Evolutionary conservation across 2,329 filamentous ascomycete genomes (phyloP).

Genomic region (Sporothrix euskadiensis): DNA sequence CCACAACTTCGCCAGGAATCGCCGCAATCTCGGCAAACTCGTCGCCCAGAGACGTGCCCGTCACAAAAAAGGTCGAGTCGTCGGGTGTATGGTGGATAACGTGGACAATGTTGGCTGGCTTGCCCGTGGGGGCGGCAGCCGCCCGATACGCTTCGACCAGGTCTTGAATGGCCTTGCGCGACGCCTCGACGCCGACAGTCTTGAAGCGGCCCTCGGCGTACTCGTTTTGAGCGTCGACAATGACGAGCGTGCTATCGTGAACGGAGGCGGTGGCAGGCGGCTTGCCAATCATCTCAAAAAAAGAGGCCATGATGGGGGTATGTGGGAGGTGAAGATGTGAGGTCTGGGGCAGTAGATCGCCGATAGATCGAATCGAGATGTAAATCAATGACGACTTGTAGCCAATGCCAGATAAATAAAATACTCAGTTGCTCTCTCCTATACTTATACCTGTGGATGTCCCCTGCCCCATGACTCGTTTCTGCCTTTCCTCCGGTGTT

Average conservation of each 20-base stretch:
- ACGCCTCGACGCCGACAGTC: slow-evolving; percentile 54
- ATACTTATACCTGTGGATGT: neutral
- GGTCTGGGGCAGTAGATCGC: neutral
- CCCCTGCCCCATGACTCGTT: neutral
- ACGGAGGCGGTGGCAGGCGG: slow-evolving; percentile 57
- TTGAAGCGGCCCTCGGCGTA: slow-evolving; percentile 61
- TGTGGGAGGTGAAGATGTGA: neutral
- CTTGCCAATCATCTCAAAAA: slow-evolving; percentile 56
- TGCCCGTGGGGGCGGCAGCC: slow-evolving; percentile 39
- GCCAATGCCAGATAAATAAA: neutral
- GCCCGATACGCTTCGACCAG: slow-evolving; percentile 63
- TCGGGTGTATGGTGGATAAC: slow-evolving; percentile 60
- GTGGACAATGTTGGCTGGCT: slow-evolving; percentile 53
- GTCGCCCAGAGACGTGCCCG: slow-evolving; percentile 58
- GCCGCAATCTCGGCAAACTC: slow-evolving; percentile 62
- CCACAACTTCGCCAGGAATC: slow-evolving; percentile 54
- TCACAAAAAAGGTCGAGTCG: slow-evolving; percentile 60
- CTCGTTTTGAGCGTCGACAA: slow-evolving; percentile 72
- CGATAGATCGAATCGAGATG: no score
- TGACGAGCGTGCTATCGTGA: slow-evolving; percentile 61
- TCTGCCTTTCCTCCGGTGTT: neutral
- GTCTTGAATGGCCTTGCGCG: slow-evolving; percentile 56
- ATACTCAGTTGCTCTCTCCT: neutral
- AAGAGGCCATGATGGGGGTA: slow-evolving; percentile 27
- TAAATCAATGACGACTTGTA: neutral